Percentiles rank a stretch among this genome's conserved stretches.
Conservation (phyloP, 176 grass and related monocot species). For the Paspalum vaginatum region DNA sequence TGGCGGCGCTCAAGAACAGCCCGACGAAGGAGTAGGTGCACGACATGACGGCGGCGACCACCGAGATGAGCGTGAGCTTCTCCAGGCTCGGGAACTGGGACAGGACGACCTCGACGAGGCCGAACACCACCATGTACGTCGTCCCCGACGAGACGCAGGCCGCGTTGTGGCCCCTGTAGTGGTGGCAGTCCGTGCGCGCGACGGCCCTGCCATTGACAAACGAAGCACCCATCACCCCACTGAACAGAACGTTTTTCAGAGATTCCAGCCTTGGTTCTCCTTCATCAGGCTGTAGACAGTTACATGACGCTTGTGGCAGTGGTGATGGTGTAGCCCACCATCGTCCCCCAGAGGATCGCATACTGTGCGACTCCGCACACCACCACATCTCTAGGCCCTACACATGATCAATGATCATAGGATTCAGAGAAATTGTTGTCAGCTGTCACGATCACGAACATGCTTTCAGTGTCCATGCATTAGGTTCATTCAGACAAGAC, state of each 20-base stretch:
- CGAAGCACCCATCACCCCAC: too few species aligned
- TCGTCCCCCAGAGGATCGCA: constrained; percentile 71
- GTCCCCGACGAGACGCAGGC: constrained; percentile 75
- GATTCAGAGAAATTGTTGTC: background rate
- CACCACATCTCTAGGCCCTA: constrained; percentile 65
- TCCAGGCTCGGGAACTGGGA: constrained; percentile 90
- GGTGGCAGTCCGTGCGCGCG: constrained; percentile 71
- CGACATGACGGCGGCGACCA: constrained; percentile 85
- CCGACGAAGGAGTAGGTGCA: constrained; percentile 81
- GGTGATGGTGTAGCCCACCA: constrained; percentile 94
- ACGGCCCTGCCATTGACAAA: constrained; percentile 60
- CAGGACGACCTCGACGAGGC: constrained; percentile 66
- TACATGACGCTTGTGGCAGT: constrained; percentile 92
- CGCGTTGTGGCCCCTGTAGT: constrained; percentile 54
- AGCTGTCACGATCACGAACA: constrained; percentile 3
- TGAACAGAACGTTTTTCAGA: background rate
- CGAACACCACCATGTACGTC: constrained; percentile 85
- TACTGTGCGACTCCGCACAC: constrained; percentile 77
- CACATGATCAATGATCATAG: background rate
- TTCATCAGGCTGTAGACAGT: background rate
- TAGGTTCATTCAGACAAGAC: background rate
- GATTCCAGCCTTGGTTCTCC: background rate
- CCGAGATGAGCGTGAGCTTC: constrained; percentile 78
- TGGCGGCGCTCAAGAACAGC: constrained; percentile 60
- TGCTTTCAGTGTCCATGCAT: background rate